phyloP scores from a whole-genome alignment of 1,284 basidiomycete species.

The Ceraceosorus guamensis region DNA sequence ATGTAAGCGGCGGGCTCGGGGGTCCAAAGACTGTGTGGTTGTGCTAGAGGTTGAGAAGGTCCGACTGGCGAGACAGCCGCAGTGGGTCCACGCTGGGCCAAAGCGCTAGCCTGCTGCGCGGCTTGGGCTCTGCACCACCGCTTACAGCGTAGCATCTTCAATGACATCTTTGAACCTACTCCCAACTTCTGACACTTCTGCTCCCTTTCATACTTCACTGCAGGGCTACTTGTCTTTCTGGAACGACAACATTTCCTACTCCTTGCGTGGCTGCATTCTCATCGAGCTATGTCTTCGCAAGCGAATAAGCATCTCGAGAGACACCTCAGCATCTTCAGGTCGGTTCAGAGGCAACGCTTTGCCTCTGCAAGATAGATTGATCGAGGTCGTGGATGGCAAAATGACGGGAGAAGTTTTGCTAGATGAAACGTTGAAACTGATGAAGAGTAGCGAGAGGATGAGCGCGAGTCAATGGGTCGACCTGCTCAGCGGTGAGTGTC shows the following conservation, averaged over 20 bases:
- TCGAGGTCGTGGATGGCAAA: slow-evolving; percentile 41
- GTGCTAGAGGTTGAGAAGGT: no score
- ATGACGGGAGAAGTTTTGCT: slow-evolving; percentile 44
- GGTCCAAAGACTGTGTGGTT: no score
- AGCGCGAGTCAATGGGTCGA: slow-evolving; percentile 43
- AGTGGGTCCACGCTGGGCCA: not conserved
- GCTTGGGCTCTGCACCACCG: no score
- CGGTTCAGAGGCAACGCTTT: slow-evolving; percentile 9
- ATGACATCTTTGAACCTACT: not conserved
- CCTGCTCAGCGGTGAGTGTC: slow-evolving; percentile 33
- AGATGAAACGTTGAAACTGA: slow-evolving; percentile 45
- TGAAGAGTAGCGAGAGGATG: slow-evolving; percentile 35
- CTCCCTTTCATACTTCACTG: slow-evolving; percentile 4
- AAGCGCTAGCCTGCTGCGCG: no score
- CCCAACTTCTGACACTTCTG: not conserved
- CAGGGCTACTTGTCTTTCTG: slow-evolving; percentile 47
- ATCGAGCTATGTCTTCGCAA: slow-evolving; percentile 44
- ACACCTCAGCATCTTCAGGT: slow-evolving; percentile 15
- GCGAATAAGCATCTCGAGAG: slow-evolving; percentile 32
- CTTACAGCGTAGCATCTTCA: no score
- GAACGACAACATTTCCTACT: slow-evolving; percentile 49
- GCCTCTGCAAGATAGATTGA: slow-evolving; percentile 10
- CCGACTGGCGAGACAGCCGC: not conserved
- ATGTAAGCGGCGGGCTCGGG: no score
- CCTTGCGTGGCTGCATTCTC: slow-evolving; percentile 44